phyloP scores from a whole-genome alignment of 225 moss, liverwort and hornwort species.

The Climacium dendroides region DNA sequence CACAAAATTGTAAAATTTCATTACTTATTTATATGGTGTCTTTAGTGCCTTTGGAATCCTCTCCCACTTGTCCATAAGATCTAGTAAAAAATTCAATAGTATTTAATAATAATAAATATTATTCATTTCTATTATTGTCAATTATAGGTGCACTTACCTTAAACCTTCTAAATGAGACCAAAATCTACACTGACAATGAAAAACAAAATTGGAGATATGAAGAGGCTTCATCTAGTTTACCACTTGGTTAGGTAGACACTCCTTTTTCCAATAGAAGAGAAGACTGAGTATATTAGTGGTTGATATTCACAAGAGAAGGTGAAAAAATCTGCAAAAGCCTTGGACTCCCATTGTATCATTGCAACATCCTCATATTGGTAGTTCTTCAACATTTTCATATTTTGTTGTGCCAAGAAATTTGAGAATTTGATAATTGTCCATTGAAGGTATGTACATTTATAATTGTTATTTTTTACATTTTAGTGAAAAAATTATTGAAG shows the following conservation, averaged over 20 bases:
- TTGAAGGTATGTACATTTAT: neutral
- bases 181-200: neutral
- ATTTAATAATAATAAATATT: neutral
- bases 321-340: neutral
- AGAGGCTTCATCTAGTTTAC: neutral
- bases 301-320: neutral
- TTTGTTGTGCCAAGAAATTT: neutral
- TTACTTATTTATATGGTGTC: neutral
- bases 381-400: neutral
- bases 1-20: neutral
- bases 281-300: neutral
- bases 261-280: neutral
- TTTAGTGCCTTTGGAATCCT: neutral
- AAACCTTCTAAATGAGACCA: neutral
- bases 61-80: neutral
- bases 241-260: neutral
- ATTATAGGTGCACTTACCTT: too few relatives aligned
- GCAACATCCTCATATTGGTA: neutral
- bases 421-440: rapidly evolving
- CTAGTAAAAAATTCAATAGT: neutral
- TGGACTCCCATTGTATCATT: neutral
- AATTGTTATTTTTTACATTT: neutral
- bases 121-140: too few relatives aligned
- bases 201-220: neutral
- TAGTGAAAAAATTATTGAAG: neutral